A percentile compares a stretch with the other conserved stretches of the same genome.
phyloP scores from a whole-genome alignment of 768 basidiomycete genomes.

The Chlorophyllum brunneum region DNA sequence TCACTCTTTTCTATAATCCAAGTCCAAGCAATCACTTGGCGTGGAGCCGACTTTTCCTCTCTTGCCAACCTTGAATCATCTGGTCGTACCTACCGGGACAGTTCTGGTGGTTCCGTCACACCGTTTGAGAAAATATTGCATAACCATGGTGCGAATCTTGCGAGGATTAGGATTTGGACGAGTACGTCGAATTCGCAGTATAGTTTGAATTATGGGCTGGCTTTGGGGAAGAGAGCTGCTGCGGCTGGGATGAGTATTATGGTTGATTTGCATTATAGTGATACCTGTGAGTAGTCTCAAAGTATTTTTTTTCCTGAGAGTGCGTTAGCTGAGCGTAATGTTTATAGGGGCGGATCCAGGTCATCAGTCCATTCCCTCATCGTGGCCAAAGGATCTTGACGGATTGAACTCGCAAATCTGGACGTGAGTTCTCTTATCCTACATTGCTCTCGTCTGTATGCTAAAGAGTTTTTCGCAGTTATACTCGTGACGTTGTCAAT shows the following conservation, averaged over 20 bases:
- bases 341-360: conserved; percentile 60
- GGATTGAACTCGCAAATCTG: conserved; percentile 57
- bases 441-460: background rate
- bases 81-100: conserved; percentile 42
- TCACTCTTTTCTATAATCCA: conserved; percentile 16
- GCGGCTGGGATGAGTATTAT: conserved; percentile 53
- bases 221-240: conserved; percentile 49
- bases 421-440: conserved; percentile 29
- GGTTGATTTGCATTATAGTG: conserved; percentile 61
- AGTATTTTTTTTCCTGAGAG: background rate
- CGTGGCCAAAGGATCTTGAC: conserved; percentile 47
- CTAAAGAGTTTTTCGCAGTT: conserved; percentile 26
- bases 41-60: conserved; percentile 56
- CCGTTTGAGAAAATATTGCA: conserved; percentile 50
- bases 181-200: conserved; percentile 48
- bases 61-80: conserved; percentile 47
- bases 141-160: conserved; percentile 53
- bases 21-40: conserved; percentile 38
- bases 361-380: conserved; percentile 53
- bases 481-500: conserved; percentile 49
- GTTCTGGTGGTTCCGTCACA: conserved; percentile 22
- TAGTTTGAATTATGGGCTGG: conserved; percentile 47
- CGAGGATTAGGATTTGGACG: conserved; percentile 61
- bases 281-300: conserved; percentile 44
- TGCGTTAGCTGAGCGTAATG: background rate